Base-by-base conservation (phyloP, 23 red algal genomes). In the Gracilaria domingensis region DNA sequence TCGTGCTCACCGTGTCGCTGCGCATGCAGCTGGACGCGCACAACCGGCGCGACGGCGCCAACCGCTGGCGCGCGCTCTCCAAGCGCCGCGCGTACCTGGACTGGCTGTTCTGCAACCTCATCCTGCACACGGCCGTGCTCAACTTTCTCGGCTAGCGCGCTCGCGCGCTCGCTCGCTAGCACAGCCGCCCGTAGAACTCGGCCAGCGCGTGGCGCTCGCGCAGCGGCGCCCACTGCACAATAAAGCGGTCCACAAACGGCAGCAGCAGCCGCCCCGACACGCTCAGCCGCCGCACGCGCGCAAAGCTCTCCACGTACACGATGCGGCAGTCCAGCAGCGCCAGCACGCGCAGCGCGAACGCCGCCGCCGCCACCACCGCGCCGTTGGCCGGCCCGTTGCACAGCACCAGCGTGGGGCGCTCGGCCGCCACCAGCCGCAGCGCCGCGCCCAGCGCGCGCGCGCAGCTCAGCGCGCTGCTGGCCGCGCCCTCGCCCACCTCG, bases 221-320 rank as follows among this genome's bases (percentile, higher is more conserved):
- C 4, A 95, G 80, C 16, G 84, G 69, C 30, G 70, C 36, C 96
- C 96, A 98, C 71, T 98, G 96, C 16, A 98, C 96, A 44, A 98
- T 38, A 87, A 98, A 95, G 24, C 96, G 93, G 65, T 98, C 90
- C 8, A 61, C 93, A 14, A 95, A 75, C 32, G 75, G 51, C 77
- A 95, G 93, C 59, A 95, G 56, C 32, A 95, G 4, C 33, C 82
- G 42, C 0, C 96, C 96, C 59, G 64, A 84, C 51, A 98, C 8
- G 38, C 90, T 94, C 21, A 98, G 40, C 34, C 64, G 74, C 14
- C 36, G 21, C 54, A 95, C 96, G 29, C 96, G 79, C 26, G 96
- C 96, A 32, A 98, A 91, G 61, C 92, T 98, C 84, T 98, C 96
- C n/a, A 98, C 88, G 80, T 93, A 98, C n/a, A 98, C 72, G 12